phyloP scores from a whole-genome alignment of 2,329 filamentous ascomycete species.

The Clarireedia paspali region DNA sequence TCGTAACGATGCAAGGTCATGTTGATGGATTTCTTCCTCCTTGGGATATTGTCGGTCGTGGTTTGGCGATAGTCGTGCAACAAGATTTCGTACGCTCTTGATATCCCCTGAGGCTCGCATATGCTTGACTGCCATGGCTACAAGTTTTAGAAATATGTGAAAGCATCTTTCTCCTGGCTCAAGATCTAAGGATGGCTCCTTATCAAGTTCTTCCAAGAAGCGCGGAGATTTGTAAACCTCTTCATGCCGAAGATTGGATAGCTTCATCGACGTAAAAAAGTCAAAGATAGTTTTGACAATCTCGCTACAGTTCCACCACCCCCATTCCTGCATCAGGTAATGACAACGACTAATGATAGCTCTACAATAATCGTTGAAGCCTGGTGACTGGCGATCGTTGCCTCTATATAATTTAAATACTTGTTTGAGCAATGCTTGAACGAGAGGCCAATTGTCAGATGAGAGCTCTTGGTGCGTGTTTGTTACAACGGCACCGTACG shows the following conservation, averaged over 20 bases:
- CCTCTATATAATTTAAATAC: constrained; percentile 51
- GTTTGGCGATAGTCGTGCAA: constrained; percentile 56
- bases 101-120: constrained; percentile 39
- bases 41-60: constrained; percentile 58
- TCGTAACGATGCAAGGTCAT: constrained; percentile 54
- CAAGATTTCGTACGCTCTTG: constrained; percentile 54
- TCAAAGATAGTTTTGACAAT: constrained; percentile 58
- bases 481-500: constrained; percentile 40
- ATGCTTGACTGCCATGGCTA: constrained; percentile 49
- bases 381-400: constrained; percentile 47
- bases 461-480: constrained; percentile 32
- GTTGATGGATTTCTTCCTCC: constrained; percentile 50
- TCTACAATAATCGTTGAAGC: constrained; percentile 59
- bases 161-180: constrained; percentile 54
- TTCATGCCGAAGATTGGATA: constrained; percentile 58
- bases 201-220: constrained; percentile 50
- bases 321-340: constrained; percentile 57
- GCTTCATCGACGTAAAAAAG: constrained; percentile 56
- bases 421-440: constrained; percentile 47
- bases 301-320: constrained; percentile 48
- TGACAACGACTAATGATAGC: constrained; percentile 53
- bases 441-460: constrained; percentile 53
- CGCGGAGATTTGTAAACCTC: constrained; percentile 52
- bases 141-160: constrained; percentile 58
- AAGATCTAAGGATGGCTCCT: constrained; percentile 37